Evolutionary conservation across 202 grass and related monocot species (phyloP).

Genomic region (Digitaria exilis): DNA sequence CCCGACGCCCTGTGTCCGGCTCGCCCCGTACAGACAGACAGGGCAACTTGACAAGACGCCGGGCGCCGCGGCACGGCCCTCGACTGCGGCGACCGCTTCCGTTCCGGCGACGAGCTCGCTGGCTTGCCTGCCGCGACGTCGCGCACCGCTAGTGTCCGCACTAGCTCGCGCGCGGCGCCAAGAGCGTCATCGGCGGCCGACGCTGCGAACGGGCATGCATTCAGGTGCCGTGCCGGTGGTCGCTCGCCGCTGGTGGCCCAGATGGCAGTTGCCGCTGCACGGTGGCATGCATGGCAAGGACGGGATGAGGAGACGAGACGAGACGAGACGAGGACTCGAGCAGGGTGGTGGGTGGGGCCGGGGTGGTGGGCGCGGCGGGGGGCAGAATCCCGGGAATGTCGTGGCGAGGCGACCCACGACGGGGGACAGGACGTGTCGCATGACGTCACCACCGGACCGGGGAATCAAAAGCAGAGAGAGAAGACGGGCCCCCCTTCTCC

Average conservation of each 20-base stretch:
- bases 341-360: neutral
- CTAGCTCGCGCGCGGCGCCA: no score
- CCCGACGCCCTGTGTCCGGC: neutral
- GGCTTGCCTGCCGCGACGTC: no score
- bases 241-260: neutral
- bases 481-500: neutral
- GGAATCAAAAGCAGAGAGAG: slow-evolving; percentile 36
- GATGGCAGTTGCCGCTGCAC: neutral
- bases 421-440: slow-evolving; percentile 55
- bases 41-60: slow-evolving; percentile 29
- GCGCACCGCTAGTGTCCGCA: no score
- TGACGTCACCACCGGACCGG: slow-evolving; percentile 63
- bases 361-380: neutral
- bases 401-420: neutral
- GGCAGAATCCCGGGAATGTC: slow-evolving; percentile 58
- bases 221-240: no score
- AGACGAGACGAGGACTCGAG: neutral
- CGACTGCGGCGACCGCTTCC: slow-evolving; percentile 13
- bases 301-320: neutral
- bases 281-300: no score
- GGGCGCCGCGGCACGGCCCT: neutral
- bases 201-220: no score
- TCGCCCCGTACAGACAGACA: slow-evolving; percentile 4
- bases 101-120: neutral
- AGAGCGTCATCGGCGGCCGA: no score